These are phyloP conservation scores for Ormosia emarginata DNA, from an alignment of 306 rosid genomes.

Conservation along the genomic window DNA sequence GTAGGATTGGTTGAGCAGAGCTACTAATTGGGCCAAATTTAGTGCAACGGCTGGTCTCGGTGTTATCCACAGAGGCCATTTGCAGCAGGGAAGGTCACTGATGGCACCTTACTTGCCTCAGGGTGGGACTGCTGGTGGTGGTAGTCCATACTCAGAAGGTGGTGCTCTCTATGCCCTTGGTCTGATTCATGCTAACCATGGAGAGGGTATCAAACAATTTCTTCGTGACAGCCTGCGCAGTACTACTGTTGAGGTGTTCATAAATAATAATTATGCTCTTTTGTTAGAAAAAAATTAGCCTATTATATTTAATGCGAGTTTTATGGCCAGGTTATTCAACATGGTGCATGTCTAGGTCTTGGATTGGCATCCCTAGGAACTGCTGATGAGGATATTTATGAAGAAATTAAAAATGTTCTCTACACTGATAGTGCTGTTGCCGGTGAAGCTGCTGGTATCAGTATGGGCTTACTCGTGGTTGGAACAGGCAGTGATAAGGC, in stretches of 20 bases:
- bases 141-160: conserved; percentile 95
- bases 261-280: neutral
- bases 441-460: conserved; percentile 96
- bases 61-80: conserved; percentile 95
- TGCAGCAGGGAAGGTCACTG: conserved; percentile 93
- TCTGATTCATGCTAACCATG: conserved; percentile 98
- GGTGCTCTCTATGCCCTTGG: conserved; percentile 98
- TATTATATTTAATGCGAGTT: conserved; percentile 12
- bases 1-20: conserved; percentile 98
- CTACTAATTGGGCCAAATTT: conserved; percentile 97
- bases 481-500: conserved; percentile 99
- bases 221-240: conserved; percentile 89
- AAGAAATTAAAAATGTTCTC: conserved; percentile 80
- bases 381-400: conserved; percentile 88
- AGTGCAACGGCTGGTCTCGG: conserved; percentile 99
- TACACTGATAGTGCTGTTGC: conserved; percentile 98
- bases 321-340: conserved; percentile 80
- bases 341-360: conserved; percentile 99
- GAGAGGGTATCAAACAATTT: conserved; percentile 95
- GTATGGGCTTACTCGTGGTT: conserved; percentile 98
- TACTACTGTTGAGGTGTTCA: conserved; percentile 89
- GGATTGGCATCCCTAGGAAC: conserved; percentile 95
- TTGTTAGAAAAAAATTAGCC: neutral
- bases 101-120: conserved; percentile 99
- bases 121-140: conserved; percentile 92